Evolutionary conservation across 257 asterid species (phyloP).

Genomic region (Ajuga chamaepitys): DNA sequence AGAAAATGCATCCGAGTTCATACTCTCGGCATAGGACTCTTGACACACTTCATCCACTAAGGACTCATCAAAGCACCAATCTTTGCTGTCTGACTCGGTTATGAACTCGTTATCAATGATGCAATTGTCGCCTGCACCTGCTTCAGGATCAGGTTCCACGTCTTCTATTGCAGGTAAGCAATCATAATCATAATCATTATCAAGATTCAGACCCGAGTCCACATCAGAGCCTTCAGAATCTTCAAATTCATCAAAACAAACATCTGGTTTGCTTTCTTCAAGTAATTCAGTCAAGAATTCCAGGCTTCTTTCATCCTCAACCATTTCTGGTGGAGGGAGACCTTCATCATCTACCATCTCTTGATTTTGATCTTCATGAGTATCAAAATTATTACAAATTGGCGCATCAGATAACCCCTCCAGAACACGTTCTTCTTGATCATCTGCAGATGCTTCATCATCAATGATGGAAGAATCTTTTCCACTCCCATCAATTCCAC

Average conservation of each 20-base stretch:
- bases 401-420: neutral
- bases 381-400: neutral
- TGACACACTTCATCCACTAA: slow-evolving; percentile 23
- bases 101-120: slow-evolving; percentile 5
- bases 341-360: neutral
- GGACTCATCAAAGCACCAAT: slow-evolving; percentile 19
- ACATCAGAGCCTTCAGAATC: slow-evolving; percentile 38
- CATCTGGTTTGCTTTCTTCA: neutral
- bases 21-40: slow-evolving; percentile 29
- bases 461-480: too few species aligned
- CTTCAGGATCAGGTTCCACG: slow-evolving; percentile 20
- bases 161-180: slow-evolving; percentile 2
- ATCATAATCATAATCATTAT: slow-evolving; percentile 19
- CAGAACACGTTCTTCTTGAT: neutral
- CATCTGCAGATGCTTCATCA: neutral
- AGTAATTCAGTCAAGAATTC: neutral
- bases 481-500: neutral
- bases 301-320: neutral
- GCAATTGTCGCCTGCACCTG: neutral
- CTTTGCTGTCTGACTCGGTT: slow-evolving; percentile 9
- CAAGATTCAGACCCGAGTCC: slow-evolving; percentile 38
- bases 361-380: slow-evolving; percentile 1
- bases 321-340: neutral
- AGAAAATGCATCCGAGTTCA: slow-evolving; percentile 23
- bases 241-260: slow-evolving; percentile 4